phyloP scores from a whole-genome alignment of 2,329 filamentous ascomycete species.

The Ophiostoma montium region DNA sequence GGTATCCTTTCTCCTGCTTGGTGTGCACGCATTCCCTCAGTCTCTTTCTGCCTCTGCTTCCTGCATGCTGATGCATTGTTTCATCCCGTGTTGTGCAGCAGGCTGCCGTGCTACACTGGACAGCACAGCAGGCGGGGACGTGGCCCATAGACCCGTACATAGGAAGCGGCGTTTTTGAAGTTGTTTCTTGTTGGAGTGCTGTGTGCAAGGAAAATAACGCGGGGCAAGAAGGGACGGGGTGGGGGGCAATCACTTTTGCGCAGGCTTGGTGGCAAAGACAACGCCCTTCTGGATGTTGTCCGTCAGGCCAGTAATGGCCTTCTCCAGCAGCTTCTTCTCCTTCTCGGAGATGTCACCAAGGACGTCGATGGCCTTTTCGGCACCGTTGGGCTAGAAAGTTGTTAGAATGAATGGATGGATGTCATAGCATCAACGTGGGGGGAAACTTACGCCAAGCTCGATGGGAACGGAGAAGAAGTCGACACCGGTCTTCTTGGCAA shows the following conservation, averaged over 20 bases:
- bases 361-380: conserved; percentile 71
- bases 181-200: background rate
- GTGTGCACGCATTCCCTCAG: background rate
- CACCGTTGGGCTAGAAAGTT: conserved; percentile 55
- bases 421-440: background rate
- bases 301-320: conserved; percentile 63
- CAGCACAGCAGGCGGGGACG: background rate
- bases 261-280: conserved; percentile 74
- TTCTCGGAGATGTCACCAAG: conserved; percentile 64
- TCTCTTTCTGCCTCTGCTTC: background rate
- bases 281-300: conserved; percentile 92
- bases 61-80: background rate
- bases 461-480: conserved; percentile 96
- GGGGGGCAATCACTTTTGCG: conserved; percentile 61
- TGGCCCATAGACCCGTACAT: background rate
- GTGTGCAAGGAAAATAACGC: background rate
- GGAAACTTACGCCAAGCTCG: conserved; percentile 72
- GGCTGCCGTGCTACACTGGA: conserved; percentile 4
- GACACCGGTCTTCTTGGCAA: conserved; percentile 67
- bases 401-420: conserved; percentile 18
- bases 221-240: background rate
- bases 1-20: too few relatives aligned
- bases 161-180: background rate
- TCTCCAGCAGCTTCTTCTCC: conserved; percentile 77
- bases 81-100: background rate